Evolutionary conservation across 2,329 filamentous ascomycete species (phyloP).

Genomic region (Erysiphe neolycopersici): DNA sequence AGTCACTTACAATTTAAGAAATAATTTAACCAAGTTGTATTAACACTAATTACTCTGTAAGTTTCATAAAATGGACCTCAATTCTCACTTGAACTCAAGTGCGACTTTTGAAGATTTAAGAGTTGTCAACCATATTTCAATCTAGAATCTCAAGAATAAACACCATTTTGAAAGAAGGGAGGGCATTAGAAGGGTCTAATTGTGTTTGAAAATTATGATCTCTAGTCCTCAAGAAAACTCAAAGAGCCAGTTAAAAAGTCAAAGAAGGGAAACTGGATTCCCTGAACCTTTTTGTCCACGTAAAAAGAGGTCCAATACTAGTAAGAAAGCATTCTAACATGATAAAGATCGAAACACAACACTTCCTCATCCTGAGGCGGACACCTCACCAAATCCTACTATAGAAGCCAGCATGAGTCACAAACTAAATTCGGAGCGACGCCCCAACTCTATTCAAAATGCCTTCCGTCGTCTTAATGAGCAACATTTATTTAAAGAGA

Average conservation of each 20-base stretch:
- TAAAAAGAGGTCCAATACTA: not conserved
- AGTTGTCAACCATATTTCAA: no score
- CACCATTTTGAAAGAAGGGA: not conserved
- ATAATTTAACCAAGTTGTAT: no score
- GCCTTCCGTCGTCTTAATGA: not conserved
- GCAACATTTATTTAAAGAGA: not conserved
- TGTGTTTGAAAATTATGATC: not conserved
- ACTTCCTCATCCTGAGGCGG: constrained; percentile 32
- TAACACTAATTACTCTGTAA: no score
- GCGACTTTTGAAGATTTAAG: no score
- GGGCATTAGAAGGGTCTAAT: not conserved
- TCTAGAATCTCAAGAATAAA: no score
- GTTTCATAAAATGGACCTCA: no score
- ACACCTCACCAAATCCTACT: constrained; percentile 26
- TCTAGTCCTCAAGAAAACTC: no score
- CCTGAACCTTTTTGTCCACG: not conserved
- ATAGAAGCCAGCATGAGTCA: constrained; percentile 18
- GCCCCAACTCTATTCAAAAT: not conserved
- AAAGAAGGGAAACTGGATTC: not conserved
- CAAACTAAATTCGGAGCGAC: not conserved
- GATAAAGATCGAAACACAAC: constrained; percentile 26
- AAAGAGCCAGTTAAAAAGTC: not conserved
- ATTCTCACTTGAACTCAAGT: no score
- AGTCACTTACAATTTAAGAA: no score
- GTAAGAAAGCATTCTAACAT: not conserved